Conservation (phyloP, 805 yeast species). For the Henningerozyma blattae region DNA sequence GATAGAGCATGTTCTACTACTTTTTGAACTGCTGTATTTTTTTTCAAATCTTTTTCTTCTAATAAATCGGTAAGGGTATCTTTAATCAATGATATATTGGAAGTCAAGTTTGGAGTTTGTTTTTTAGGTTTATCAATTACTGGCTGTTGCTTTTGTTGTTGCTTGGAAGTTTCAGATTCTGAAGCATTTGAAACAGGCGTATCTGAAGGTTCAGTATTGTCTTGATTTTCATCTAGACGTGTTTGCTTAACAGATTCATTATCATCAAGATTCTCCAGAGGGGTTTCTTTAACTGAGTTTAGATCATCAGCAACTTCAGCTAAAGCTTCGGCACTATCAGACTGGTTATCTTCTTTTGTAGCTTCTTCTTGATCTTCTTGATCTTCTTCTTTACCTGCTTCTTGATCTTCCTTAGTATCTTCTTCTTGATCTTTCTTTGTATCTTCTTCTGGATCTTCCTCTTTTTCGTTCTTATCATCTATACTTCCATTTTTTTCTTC, state of each 20-base stretch:
- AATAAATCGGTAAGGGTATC: conserved; percentile 47
- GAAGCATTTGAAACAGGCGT: not conserved
- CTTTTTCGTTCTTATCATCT: not conserved
- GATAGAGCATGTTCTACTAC: conserved; percentile 23
- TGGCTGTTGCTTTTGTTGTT: conserved; percentile 1
- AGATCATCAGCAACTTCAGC: conserved; percentile 4
- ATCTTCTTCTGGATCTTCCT: conserved; percentile 8
- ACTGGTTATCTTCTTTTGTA: conserved; percentile 2
- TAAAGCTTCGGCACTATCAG: conserved; percentile 8
- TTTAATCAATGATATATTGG: conserved; percentile 33
- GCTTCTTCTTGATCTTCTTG: conserved; percentile 3
- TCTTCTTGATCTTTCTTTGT: conserved; percentile 18
- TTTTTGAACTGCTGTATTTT: conserved; percentile 27
- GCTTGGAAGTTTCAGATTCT: not conserved
- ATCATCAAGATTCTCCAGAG: not conserved
- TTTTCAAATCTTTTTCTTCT: conserved; percentile 47
- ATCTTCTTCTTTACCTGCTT: conserved; percentile 4
- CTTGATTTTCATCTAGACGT: not conserved
- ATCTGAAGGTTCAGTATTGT: conserved; percentile 1
- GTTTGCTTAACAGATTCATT: not conserved
- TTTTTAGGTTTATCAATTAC: not conserved
- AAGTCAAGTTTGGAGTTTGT: conserved; percentile 15
- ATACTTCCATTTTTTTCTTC: not conserved
- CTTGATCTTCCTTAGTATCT: conserved; percentile 7
- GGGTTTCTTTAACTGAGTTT: not conserved